Evolutionary conservation across 192 early-diverging fungal species (phyloP).

Genomic region (Neocallimastix lanati): DNA sequence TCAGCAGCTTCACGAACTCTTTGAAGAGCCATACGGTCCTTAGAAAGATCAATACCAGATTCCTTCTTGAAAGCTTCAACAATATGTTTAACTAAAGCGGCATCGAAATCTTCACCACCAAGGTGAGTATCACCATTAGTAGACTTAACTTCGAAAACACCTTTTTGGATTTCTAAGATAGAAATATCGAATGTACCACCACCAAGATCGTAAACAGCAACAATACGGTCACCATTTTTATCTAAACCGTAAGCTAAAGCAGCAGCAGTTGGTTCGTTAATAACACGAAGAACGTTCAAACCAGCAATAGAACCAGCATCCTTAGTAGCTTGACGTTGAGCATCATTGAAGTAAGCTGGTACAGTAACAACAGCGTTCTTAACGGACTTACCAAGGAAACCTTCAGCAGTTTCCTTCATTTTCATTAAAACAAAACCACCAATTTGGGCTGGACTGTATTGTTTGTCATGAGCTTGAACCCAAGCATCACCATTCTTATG

Average conservation of each 20-base stretch:
- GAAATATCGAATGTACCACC: slow-evolving; percentile 99
- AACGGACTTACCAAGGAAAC: slow-evolving; percentile 56
- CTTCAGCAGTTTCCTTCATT: slow-evolving; percentile 93
- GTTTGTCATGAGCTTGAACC: slow-evolving; percentile 86
- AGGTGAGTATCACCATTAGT: slow-evolving; percentile 98
- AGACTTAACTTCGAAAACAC: slow-evolving; percentile 96
- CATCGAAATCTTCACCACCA: slow-evolving; percentile 55
- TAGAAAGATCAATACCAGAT: slow-evolving; percentile 59
- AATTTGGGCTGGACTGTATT: slow-evolving; percentile 89
- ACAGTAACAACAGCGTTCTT: too few species aligned
- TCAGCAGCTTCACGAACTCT: slow-evolving; percentile 93
- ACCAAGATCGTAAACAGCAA: too few species aligned
- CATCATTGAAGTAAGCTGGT: too few species aligned
- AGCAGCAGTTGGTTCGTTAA: too few species aligned
- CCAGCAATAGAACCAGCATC: slow-evolving; percentile 83
- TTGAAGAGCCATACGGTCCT: slow-evolving; percentile 89
- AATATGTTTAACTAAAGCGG: slow-evolving; percentile 52
- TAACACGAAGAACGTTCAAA: too few species aligned
- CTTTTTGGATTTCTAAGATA: slow-evolving; percentile 91
- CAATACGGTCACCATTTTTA: slow-evolving; percentile 70
- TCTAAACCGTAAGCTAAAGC: slow-evolving; percentile 85
- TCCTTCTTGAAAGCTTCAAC: slow-evolving; percentile 85
- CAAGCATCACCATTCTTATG: slow-evolving; percentile 97
- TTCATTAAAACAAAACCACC: slow-evolving; percentile 94
- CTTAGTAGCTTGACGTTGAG: too few species aligned